Evolutionary conservation across 2,329 filamentous ascomycete species (phyloP).

Genomic region (Nigrospora osmanthi): DNA sequence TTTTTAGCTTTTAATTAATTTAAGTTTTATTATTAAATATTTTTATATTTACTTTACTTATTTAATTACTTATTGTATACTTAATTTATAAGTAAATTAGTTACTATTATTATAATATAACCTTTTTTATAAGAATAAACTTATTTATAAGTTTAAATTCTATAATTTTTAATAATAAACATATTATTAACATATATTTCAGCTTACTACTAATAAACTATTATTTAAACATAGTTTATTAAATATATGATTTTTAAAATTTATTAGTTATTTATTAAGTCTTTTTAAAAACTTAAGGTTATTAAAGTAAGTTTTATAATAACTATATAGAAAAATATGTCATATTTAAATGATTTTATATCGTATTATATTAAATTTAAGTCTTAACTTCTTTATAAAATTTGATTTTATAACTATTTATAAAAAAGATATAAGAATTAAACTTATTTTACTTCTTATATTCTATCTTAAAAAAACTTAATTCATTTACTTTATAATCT

Average conservation of each 20-base stretch:
- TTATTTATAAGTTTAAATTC: no score
- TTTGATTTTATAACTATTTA: neutral
- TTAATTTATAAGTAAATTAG: no score
- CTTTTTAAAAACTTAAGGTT: neutral
- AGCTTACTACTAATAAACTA: no score
- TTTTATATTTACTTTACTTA: no score
- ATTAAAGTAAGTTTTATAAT: neutral
- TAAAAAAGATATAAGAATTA: neutral
- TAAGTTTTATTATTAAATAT: no score
- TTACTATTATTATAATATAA: neutral
- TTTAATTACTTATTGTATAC: neutral
- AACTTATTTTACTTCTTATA: neutral
- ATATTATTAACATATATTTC: no score
- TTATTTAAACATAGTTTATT: no score
- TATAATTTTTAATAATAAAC: no score
- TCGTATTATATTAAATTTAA: neutral
- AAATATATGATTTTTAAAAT: neutral
- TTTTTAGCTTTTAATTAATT: no score
- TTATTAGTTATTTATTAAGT: neutral
- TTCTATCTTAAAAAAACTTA: neutral
- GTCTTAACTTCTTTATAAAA: neutral
- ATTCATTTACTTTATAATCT: neutral
- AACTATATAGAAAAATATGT: neutral
- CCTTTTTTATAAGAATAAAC: neutral
- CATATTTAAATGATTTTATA: neutral